Evolutionary conservation across 1,139 yeast species (phyloP).

Genomic region (Lodderomyces orthopsilosis): DNA sequence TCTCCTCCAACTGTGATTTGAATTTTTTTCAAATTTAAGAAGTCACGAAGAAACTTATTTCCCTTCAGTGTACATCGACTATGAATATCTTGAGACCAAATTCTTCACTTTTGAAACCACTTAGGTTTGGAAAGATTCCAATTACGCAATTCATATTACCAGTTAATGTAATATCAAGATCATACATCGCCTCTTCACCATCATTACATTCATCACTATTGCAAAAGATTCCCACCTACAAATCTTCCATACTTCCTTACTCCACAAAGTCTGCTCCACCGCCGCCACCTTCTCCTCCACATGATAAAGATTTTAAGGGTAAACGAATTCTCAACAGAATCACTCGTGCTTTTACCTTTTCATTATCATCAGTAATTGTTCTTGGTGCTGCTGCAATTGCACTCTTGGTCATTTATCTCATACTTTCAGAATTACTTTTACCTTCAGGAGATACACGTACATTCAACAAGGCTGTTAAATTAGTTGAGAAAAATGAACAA

Average conservation of each 20-base stretch:
- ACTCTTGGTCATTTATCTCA: slow-evolving; percentile 69
- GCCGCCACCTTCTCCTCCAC: slow-evolving; percentile 36
- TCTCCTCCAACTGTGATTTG: too few relatives aligned
- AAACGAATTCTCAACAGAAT: slow-evolving; percentile 36
- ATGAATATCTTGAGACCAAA: not conserved
- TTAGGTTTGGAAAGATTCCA: not conserved
- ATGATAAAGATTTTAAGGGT: slow-evolving; percentile 43
- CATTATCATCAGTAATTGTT: slow-evolving; percentile 59
- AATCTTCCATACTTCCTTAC: slow-evolving; percentile 11
- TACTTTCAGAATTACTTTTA: slow-evolving; percentile 72
- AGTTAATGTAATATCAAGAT: not conserved
- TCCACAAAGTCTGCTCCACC: slow-evolving; percentile 40
- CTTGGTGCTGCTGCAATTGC: slow-evolving; percentile 67
- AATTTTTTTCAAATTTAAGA: too few relatives aligned
- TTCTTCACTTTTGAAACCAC: not conserved
- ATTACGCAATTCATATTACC: not conserved
- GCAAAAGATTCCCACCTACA: slow-evolving; percentile 5
- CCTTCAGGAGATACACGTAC: slow-evolving; percentile 92
- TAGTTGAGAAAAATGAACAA: slow-evolving; percentile 64
- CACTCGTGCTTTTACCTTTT: slow-evolving; percentile 57
- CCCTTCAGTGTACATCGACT: not conserved
- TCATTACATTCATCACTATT: not conserved
- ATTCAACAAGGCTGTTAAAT: slow-evolving; percentile 78
- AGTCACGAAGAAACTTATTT: too few relatives aligned
- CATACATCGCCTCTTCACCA: slow-evolving; percentile 2